Conservation (phyloP, 2,329 filamentous ascomycete species). For the Pseudocercospora ulei region DNA sequence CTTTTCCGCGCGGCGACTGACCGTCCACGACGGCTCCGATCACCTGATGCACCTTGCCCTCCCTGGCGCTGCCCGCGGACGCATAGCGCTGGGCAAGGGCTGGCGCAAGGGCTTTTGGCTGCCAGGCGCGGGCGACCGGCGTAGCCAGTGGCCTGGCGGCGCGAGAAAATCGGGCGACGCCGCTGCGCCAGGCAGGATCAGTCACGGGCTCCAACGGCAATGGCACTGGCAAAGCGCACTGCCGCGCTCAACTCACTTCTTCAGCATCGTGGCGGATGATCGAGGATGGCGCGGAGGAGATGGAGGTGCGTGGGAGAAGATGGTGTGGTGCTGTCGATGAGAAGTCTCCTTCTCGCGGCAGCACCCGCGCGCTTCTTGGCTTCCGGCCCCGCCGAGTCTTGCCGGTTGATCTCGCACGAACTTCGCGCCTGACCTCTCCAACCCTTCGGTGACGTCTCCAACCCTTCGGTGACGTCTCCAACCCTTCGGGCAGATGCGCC, state of each 20-base stretch:
- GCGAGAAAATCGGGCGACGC: slow-evolving; percentile 51
- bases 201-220: slow-evolving; percentile 34
- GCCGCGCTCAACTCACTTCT: slow-evolving; percentile 54
- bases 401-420: too few relatives aligned
- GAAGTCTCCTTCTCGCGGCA: too few relatives aligned
- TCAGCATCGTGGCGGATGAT: slow-evolving; percentile 68
- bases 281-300: slow-evolving; percentile 22
- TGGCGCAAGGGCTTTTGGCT: slow-evolving; percentile 50
- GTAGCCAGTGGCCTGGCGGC: slow-evolving; percentile 52
- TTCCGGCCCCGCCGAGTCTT: too few relatives aligned
- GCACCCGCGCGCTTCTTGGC: too few relatives aligned
- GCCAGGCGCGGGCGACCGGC: slow-evolving; percentile 49
- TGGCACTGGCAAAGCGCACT: slow-evolving; percentile 22
- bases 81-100: slow-evolving; percentile 54
- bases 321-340: slow-evolving; percentile 14
- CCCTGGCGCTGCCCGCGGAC: slow-evolving; percentile 47
- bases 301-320: slow-evolving; percentile 1
- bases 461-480: too few relatives aligned
- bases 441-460: too few relatives aligned
- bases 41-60: slow-evolving; percentile 66
- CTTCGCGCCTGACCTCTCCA: too few relatives aligned
- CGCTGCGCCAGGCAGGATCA: slow-evolving; percentile 46
- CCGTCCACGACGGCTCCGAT: slow-evolving; percentile 99
- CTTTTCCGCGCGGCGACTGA: too few relatives aligned
- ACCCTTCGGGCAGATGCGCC: too few relatives aligned